A percentile compares a stretch with the other conserved stretches of the same genome.
Evolutionary conservation across 2,329 filamentous ascomycete genomes (phyloP).

Genomic region (Colletotrichum tanaceti): DNA sequence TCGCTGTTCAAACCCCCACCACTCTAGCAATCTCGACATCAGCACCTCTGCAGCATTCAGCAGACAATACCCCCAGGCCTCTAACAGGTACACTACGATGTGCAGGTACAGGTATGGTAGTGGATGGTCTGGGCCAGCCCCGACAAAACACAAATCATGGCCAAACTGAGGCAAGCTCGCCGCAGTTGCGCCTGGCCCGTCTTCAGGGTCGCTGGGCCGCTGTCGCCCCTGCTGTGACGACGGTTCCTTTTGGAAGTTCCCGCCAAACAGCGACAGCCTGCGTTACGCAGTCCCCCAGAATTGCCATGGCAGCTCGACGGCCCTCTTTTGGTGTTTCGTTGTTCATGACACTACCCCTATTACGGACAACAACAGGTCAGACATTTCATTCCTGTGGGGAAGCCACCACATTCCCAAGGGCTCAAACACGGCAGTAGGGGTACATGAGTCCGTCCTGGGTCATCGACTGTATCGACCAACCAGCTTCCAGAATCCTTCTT

Average conservation of each 20-base stretch:
- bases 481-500: constrained; percentile 8
- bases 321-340: constrained; percentile 12
- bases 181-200: constrained; percentile 13
- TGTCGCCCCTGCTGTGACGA: constrained; percentile 21
- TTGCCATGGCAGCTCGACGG: constrained; percentile 17
- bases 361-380: constrained; percentile 7
- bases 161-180: constrained; percentile 27
- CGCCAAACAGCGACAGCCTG: constrained; percentile 1
- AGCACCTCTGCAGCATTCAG: constrained; percentile 25
- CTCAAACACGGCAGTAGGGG: constrained; percentile 10
- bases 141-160: constrained; percentile 32
- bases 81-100: no score
- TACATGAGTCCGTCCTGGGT: not conserved
- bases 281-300: not conserved
- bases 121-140: constrained; percentile 27
- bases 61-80: constrained; percentile 11
- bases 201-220: constrained; percentile 14
- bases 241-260: constrained; percentile 20
- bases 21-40: not conserved
- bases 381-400: not conserved
- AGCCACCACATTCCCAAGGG: constrained; percentile 5
- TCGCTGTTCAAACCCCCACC: constrained; percentile 12
- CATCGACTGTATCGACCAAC: constrained; percentile 12
- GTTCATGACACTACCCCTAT: not conserved
- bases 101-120: no score